Conservation (phyloP, 1,139 yeast species). For the Trichomonascaceae sp. region DNA sequence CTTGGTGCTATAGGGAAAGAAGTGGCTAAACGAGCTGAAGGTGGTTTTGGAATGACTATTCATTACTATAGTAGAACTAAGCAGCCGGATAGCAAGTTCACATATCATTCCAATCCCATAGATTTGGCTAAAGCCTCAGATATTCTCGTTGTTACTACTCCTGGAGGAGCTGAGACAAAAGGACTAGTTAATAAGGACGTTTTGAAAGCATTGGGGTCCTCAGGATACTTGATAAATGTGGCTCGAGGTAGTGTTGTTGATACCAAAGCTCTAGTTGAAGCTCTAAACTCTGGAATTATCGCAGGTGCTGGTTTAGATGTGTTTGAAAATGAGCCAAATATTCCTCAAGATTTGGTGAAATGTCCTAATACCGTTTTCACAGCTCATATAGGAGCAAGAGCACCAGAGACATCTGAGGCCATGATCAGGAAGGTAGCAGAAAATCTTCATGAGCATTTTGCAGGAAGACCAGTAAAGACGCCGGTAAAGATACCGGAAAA, state of each 20-base stretch:
- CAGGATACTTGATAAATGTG: slow-evolving; percentile 64
- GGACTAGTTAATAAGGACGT: slow-evolving; percentile 48
- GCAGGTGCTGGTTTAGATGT: slow-evolving; percentile 81
- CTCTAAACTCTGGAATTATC: slow-evolving; percentile 61
- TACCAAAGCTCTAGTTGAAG: slow-evolving; percentile 63
- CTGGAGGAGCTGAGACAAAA: slow-evolving; percentile 54
- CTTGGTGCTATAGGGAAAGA: slow-evolving; percentile 80
- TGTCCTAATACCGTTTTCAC: slow-evolving; percentile 64
- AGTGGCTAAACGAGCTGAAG: slow-evolving; percentile 55
- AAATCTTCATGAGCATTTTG: slow-evolving; percentile 20
- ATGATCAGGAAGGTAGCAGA: slow-evolving; percentile 53
- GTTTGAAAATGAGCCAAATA: slow-evolving; percentile 59
- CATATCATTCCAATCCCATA: slow-evolving; percentile 38
- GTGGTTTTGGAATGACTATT: slow-evolving; percentile 57
- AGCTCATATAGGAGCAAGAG: slow-evolving; percentile 70
- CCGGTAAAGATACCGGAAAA: neutral
- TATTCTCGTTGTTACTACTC: slow-evolving; percentile 60
- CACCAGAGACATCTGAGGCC: slow-evolving; percentile 46
- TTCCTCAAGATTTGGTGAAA: slow-evolving; percentile 47
- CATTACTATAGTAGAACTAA: slow-evolving; percentile 57
- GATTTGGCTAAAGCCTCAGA: slow-evolving; percentile 41
- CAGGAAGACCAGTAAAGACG: neutral
- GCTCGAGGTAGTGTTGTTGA: slow-evolving; percentile 75
- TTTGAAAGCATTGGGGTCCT: slow-evolving; percentile 43
- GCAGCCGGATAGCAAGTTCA: slow-evolving; percentile 44